Conservation (phyloP, 768 basidiomycete genomes). For the Leucocoprinus leucothites region DNA sequence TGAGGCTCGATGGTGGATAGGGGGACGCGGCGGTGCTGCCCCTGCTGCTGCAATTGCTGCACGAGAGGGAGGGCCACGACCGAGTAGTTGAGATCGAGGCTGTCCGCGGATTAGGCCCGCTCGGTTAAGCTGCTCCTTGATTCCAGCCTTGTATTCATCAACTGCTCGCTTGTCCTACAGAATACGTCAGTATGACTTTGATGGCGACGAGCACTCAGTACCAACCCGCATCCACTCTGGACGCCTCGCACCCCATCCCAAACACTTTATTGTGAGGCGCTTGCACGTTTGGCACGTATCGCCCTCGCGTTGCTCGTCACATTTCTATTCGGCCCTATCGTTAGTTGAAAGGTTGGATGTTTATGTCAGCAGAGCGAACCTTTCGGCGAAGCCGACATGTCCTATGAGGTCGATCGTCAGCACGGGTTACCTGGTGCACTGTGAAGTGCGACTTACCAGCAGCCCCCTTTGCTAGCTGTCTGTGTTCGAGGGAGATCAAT, state of each 20-base stretch:
- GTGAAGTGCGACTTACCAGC: slow-evolving; percentile 54
- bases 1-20: slow-evolving; percentile 21
- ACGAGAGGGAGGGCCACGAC: slow-evolving; percentile 33
- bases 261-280: slow-evolving; percentile 75
- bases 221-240: slow-evolving; percentile 89
- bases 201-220: slow-evolving; percentile 7
- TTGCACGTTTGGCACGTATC: slow-evolving; percentile 81
- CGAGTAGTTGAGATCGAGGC: slow-evolving; percentile 51
- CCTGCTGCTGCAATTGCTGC: slow-evolving; percentile 21
- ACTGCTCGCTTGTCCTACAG: slow-evolving; percentile 77
- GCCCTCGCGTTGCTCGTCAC: slow-evolving; percentile 80
- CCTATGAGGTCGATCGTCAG: slow-evolving; percentile 38
- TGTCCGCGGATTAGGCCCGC: slow-evolving; percentile 82
- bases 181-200: slow-evolving; percentile 11
- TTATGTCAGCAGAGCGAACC: slow-evolving; percentile 37
- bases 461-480: slow-evolving; percentile 68
- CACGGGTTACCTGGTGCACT: slow-evolving; percentile 10
- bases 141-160: slow-evolving; percentile 78
- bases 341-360: slow-evolving; percentile 13
- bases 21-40: slow-evolving; percentile 21
- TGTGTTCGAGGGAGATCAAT: slow-evolving; percentile 50
- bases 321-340: slow-evolving; percentile 56
- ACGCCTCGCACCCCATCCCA: slow-evolving; percentile 81
- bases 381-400: slow-evolving; percentile 83
- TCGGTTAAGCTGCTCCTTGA: slow-evolving; percentile 76